Conservation (phyloP, 176 grass and related monocot species). For the Lolium perenne region DNA sequence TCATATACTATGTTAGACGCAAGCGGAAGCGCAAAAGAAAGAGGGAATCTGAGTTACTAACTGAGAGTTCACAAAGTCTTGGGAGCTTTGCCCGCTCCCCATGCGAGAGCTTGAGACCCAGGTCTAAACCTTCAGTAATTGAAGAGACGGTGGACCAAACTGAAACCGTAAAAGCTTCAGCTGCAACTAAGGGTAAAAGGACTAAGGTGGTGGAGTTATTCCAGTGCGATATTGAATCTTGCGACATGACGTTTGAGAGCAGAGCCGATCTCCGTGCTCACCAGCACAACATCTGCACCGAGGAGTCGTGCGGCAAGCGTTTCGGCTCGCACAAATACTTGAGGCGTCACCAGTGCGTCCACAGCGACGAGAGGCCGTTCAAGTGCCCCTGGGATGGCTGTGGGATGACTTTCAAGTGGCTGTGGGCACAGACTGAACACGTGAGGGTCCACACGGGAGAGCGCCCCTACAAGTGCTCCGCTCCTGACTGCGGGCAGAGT, state of each 20-base stretch:
- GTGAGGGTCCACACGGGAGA: conserved; percentile 73
- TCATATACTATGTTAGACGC: conserved; percentile 69
- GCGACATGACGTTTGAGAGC: conserved; percentile 53
- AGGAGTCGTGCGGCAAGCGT: conserved; percentile 71
- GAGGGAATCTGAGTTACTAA: conserved; percentile 6
- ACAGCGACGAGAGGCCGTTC: conserved; percentile 71
- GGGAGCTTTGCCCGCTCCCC: conserved; percentile 71
- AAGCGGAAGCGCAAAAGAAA: conserved; percentile 59
- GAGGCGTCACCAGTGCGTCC: conserved; percentile 69
- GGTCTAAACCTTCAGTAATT: conserved; percentile 37
- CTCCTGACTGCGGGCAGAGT: conserved; percentile 57
- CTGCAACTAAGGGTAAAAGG: conserved; percentile 33
- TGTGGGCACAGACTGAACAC: conserved; percentile 80
- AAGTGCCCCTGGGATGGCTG: conserved; percentile 82
- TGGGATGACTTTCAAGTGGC: conserved; percentile 74
- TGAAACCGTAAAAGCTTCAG: conserved; percentile 2
- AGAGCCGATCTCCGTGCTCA: conserved; percentile 63
- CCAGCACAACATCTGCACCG: conserved; percentile 63
- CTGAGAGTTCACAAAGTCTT: conserved; percentile 19
- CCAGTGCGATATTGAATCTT: conserved; percentile 54
- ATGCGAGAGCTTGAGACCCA: conserved; percentile 85
- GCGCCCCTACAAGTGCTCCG: conserved; percentile 58
- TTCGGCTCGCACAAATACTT: conserved; percentile 75
- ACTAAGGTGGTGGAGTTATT: conserved; percentile 24
- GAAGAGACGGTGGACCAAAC: conserved; percentile 24